A percentile compares a stretch with the other conserved stretches of the same genome.
These are phyloP conservation scores for Kurtzmaniella quercitrusa DNA, from an alignment of 1,139 yeast species.

Conservation along the genomic window DNA sequence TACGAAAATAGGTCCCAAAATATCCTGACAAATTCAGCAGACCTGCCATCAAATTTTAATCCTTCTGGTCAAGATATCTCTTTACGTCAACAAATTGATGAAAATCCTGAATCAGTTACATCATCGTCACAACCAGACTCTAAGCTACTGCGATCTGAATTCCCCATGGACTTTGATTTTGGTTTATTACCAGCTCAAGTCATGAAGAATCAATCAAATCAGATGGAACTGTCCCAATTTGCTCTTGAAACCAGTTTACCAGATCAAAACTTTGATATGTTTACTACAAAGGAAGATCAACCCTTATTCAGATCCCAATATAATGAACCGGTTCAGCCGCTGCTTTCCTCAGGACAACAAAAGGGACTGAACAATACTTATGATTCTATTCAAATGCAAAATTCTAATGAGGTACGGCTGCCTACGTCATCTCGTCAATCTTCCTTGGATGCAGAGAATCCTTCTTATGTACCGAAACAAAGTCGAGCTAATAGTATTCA, in stretches of 20 bases:
- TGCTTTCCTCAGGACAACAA: not conserved
- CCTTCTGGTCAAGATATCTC: not conserved
- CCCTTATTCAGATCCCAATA: not conserved
- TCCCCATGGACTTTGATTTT: conserved; percentile 32
- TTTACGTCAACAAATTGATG: conserved; percentile 5
- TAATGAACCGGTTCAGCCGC: not conserved
- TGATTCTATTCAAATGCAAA: not conserved
- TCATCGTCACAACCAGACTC: conserved; percentile 3
- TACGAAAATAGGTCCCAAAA: conserved; percentile 16
- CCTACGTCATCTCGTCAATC: not conserved
- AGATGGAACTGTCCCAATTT: conserved; percentile 5
- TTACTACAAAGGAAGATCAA: not conserved
- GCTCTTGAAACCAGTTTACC: conserved; percentile 7
- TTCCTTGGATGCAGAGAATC: not conserved
- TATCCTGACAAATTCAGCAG: not conserved
- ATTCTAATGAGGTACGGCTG: not conserved
- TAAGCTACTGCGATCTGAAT: conserved; percentile 5
- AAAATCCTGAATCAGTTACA: not conserved
- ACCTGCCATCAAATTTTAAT: not conserved
- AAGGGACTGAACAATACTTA: not conserved
- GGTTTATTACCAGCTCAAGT: conserved; percentile 16
- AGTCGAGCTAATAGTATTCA: not conserved
- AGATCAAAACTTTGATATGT: conserved; percentile 8
- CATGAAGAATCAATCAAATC: conserved; percentile 1
- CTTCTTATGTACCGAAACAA: not conserved